Evolutionary conservation across 2,329 filamentous ascomycete genomes (phyloP), one percentile per base, ranked within the genome.

Genomic region (Apiospora koreana): DNA sequence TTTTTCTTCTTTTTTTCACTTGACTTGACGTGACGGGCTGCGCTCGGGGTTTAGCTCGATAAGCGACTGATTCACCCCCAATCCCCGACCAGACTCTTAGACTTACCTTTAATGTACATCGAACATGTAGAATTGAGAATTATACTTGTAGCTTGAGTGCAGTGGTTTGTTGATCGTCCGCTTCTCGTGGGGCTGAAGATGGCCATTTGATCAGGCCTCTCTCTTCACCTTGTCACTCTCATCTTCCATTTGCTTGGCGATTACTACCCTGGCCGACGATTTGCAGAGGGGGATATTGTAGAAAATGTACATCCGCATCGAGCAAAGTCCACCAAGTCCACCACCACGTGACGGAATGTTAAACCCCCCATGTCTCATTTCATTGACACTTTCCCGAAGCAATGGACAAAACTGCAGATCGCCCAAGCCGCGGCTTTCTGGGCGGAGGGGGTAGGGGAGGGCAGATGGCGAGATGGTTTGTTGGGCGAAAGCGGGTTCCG

Each of bases 341-440:
- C 21, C 54, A 62, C 54, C 54, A 62, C 31, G 54, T 38, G 54
- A 62, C 54, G 54, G 50, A 3, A 18, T 35, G 31, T 12, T 14
- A 9, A 62, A 10, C 18, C 9, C 16, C 16, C 50, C 50, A 28
- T 58, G 50, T 58, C 54, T 62, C 54, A 62, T 38, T 38, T 62
- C 54, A 12, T 62, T 62, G 54, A 38, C 31, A 62, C 54, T 62
- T 62, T 62, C 54, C 54, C 54, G 31, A 62, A 62, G 54, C 54
- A 31, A 62, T 38, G 54, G 31, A 31, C 31, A 38, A 38, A 62
- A 62, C 8, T 21, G 54, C 31, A 4, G 54, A 62, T 62, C 54
- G 9, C 18, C 31, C 28, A 38, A 31, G 54, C 28, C 31, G 54
- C 31, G 54, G 54, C 54, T 31, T 31, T 38, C 54, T 46, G 28